Evolutionary conservation across 371 early-diverging fungal genomes (phyloP).

Genomic region (Apophysomyces sp.): DNA sequence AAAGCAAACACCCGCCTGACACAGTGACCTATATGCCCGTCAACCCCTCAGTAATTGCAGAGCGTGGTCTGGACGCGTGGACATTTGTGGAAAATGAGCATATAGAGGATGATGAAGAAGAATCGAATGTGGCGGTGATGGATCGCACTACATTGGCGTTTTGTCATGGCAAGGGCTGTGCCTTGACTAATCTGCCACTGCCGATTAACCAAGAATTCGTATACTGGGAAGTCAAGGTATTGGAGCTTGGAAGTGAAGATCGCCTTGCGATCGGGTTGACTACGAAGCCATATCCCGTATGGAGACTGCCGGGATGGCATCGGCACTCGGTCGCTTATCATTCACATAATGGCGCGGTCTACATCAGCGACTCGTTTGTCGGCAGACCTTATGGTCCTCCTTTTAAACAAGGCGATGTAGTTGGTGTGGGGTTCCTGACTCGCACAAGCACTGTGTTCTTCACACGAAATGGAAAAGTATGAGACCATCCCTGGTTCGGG

Average conservation of each 20-base stretch:
- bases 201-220: conserved; percentile 66
- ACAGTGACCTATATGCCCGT: conserved; percentile 23
- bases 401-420: conserved; percentile 65
- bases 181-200: conserved; percentile 73
- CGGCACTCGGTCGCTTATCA: conserved; percentile 70
- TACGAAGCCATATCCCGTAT: conserved; percentile 62
- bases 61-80: conserved; percentile 41
- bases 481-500: not conserved
- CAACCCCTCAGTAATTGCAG: conserved; percentile 7
- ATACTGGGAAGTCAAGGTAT: conserved; percentile 71
- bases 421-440: conserved; percentile 69
- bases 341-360: conserved; percentile 51
- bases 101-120: conserved; percentile 33
- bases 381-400: conserved; percentile 60
- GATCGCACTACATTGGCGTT: conserved; percentile 68
- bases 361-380: conserved; percentile 63
- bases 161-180: conserved; percentile 69
- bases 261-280: conserved; percentile 57
- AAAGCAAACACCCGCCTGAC: conserved; percentile 32
- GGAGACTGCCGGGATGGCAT: conserved; percentile 61
- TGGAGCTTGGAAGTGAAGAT: conserved; percentile 46
- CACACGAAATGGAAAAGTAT: conserved; percentile 65
- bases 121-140: conserved; percentile 63
- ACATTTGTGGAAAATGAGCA: conserved; percentile 29
- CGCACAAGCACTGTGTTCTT: conserved; percentile 70